Conservation (phyloP, 2,329 filamentous ascomycete genomes). For the Aspergillus tanneri region DNA sequence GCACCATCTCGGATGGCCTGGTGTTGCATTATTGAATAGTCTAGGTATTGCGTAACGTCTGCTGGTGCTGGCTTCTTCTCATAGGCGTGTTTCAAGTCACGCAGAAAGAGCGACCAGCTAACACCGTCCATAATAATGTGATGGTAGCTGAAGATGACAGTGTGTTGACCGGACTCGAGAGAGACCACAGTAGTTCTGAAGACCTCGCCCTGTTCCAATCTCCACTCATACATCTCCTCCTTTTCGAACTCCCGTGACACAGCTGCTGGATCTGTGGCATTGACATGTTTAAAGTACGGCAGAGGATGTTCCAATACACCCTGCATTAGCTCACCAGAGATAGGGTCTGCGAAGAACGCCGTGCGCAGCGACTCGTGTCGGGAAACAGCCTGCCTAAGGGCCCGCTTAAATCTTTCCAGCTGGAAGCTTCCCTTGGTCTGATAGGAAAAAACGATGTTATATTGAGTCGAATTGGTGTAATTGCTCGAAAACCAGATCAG, state of each 20-base stretch:
- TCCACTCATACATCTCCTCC: background rate
- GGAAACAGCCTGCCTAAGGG: background rate
- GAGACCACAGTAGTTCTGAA: conserved; percentile 9
- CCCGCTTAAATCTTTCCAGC: background rate
- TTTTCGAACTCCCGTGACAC: background rate
- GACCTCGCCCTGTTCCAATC: background rate
- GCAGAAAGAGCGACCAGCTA: conserved; percentile 4
- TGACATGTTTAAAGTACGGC: background rate
- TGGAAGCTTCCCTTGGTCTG: too few relatives aligned
- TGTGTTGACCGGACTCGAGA: background rate
- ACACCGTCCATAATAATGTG: conserved; percentile 9
- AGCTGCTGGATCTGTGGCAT: background rate
- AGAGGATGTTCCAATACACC: background rate
- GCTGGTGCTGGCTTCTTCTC: too few relatives aligned
- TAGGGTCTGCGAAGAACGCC: background rate
- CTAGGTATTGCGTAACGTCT: too few relatives aligned
- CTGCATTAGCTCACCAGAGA: background rate
- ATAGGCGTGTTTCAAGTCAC: conserved; percentile 1
- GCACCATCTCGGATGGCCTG: background rate
- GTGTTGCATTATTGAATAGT: background rate
- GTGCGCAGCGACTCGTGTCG: background rate
- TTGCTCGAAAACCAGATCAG: too few relatives aligned
- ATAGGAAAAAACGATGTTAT: too few relatives aligned
- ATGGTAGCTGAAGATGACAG: conserved; percentile 7
- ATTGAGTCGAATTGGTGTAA: too few relatives aligned